Conservation (phyloP, 805 yeast genomes). For the Nakazawaea pomicola region DNA sequence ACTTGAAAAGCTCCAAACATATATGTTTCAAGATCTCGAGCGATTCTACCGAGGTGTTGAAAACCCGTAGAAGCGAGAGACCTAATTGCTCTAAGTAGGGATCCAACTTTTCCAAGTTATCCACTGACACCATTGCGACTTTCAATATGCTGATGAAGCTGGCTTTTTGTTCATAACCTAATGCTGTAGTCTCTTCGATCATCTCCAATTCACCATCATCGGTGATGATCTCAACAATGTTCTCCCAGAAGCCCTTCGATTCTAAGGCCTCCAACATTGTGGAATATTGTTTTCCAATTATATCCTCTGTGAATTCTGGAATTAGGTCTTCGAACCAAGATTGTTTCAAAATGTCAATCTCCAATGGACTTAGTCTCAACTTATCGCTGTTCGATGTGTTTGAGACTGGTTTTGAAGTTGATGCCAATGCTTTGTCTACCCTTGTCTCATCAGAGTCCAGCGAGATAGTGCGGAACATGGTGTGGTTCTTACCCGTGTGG, state of each 20-base stretch:
- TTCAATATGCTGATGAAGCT: not conserved
- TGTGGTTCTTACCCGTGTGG: no score
- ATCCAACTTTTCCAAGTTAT: conserved; percentile 5
- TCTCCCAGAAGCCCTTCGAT: conserved; percentile 3
- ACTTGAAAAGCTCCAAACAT: not conserved
- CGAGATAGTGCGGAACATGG: no score
- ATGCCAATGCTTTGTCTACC: no score
- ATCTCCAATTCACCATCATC: not conserved
- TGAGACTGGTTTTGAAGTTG: no score
- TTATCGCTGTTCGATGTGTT: no score
- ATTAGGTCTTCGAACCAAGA: conserved; percentile 4
- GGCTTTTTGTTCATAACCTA: not conserved
- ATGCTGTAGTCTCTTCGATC: not conserved
- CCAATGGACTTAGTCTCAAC: conserved; percentile 5
- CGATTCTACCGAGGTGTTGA: not conserved
- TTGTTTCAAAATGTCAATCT: conserved; percentile 6
- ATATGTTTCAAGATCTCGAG: not conserved
- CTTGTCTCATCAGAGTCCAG: no score
- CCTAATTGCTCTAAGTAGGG: not conserved
- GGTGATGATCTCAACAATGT: not conserved
- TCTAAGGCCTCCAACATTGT: conserved; percentile 1
- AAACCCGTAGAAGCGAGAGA: not conserved
- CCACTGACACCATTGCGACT: conserved; percentile 10
- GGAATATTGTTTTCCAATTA: conserved; percentile 3
- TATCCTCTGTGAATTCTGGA: conserved; percentile 5